Base-by-base conservation (phyloP, 106 monocot genomes). In the Narthecium ossifragum region DNA sequence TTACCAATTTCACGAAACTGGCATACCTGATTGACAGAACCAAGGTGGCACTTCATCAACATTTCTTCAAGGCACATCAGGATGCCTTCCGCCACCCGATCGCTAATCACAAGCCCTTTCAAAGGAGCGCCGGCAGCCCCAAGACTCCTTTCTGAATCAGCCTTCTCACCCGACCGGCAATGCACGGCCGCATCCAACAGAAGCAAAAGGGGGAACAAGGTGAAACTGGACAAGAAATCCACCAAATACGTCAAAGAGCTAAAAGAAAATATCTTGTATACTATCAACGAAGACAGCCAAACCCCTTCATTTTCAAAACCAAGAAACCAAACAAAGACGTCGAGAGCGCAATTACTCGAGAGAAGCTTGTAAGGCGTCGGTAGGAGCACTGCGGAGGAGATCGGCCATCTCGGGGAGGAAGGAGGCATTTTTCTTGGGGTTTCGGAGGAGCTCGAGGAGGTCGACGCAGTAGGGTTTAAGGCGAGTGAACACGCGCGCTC, bases 11-110 rank as follows among this genome's bases (percentile, higher is more conserved):
- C 14, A 20, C 3, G 17, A 52, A 70, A 20, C 5, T 20, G 23
- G 37, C 37, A 15, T 21, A 90, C 94, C 85, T 94, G 94, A 72
- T 90, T 67, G 22, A 80, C 81, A 20, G 96, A 86, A n/a, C 62
- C 65, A 24, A 98, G 61, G 61, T 71, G 76, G 60, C 96, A 98
- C 54, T 98, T 98, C 21, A 14, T 78, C 30, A 98, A 57, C 31
- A 98, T 74, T 41, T 73, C 69, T 60, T 90, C 90, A 9, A 98
- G 58, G 63, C 90, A 87, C 45, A 28, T 41, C 60, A 98, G 63
- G 6, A 79, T 57, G 36, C 74, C 76, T 76, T 98, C 90, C 0
- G 84, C 80, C 10, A 74, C 78, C 28, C 54, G 70, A 63, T 98
- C 96, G 25, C 73, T 67, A 18, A 98, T 61, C 39, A 41, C 50